Percentiles rank a stretch among this genome's conserved stretches.
Evolutionary conservation across 1,284 basidiomycete species (phyloP).

Genomic region (Lentinula novae-zelandiae): DNA sequence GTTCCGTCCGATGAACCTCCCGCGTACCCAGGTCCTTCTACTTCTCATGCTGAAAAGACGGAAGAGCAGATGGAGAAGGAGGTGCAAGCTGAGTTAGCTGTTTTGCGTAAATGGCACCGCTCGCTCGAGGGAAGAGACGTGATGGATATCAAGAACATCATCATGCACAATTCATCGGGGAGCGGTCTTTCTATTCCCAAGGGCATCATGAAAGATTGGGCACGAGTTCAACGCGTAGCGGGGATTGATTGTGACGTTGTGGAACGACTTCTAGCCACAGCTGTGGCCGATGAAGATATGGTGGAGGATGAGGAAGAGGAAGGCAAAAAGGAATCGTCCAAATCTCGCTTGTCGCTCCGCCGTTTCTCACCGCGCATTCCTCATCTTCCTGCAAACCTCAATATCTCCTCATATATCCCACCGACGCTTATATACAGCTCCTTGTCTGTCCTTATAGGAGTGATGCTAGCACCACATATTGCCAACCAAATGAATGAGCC

Average conservation of each 20-base stretch:
- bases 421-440: slow-evolving; percentile 52
- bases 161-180: slow-evolving; percentile 41
- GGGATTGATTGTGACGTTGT: slow-evolving; percentile 76
- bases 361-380: background rate
- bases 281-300: slow-evolving; percentile 28
- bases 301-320: slow-evolving; percentile 22
- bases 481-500: slow-evolving; percentile 49
- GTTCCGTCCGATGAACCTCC: slow-evolving; percentile 55
- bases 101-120: slow-evolving; percentile 65
- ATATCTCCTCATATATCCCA: slow-evolving; percentile 17
- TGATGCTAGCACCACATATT: slow-evolving; percentile 54
- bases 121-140: slow-evolving; percentile 41
- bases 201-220: slow-evolving; percentile 68
- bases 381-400: background rate
- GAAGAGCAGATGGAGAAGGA: slow-evolving; percentile 48
- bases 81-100: slow-evolving; percentile 42
- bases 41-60: slow-evolving; percentile 22
- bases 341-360: background rate
- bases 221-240: slow-evolving; percentile 69
- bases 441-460: slow-evolving; percentile 52
- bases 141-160: slow-evolving; percentile 17
- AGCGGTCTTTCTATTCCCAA: slow-evolving; percentile 31
- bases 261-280: slow-evolving; percentile 62
- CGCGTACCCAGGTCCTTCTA: slow-evolving; percentile 57
- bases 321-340: slow-evolving; percentile 22